Base-by-base conservation (phyloP, 1,139 yeast genomes). In the Pneumocystis murina region DNA sequence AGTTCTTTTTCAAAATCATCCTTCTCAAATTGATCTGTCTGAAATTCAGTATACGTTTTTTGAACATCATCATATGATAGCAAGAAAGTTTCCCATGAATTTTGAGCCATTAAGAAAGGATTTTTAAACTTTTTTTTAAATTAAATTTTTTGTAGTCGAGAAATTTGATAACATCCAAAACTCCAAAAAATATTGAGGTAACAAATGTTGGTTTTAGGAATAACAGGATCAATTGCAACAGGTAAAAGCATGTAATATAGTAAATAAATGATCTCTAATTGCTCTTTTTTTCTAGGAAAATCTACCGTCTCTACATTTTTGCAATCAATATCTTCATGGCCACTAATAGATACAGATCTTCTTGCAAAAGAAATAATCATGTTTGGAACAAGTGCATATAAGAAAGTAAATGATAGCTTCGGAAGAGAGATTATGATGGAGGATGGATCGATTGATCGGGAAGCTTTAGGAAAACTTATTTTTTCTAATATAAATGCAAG, bases 291-390 rank as follows among this genome's bases (percentile, higher is more conserved):
- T 48, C 7, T 24, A 48, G 60, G 60, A 14, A 94, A 94, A 72
- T 86, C 96, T 16, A 91, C 97, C 0, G 97, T 89, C 0, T 88
- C 97, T 0, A 73, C 76, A 20, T 74, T 80, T 38, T 75, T 92
- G 12, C 80, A 82, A 16, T 76, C 82, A 33, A 80, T 85, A 68
- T 71, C 76, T 1, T 59, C 41, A 24, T 67, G 87, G 24, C 80
- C 86, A 0, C 75, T 94, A 1, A 79, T 94, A 1, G 98, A 94
- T 75, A 97, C 98, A 1, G 99, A 94, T 72, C 72, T 82, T 62
- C 85, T 94, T 61, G 97, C 98, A 0, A 80, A 86, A 66, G 83
- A 89, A 68, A 88, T 91, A 16, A 96, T 91, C 3, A 81, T 79
- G 68, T 97, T 96, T 0, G 95, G 94, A 0, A 80, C 79, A 62